phyloP scores from a whole-genome alignment of 164 flowering plant genomes.

The Chimonanthus salicifolius region DNA sequence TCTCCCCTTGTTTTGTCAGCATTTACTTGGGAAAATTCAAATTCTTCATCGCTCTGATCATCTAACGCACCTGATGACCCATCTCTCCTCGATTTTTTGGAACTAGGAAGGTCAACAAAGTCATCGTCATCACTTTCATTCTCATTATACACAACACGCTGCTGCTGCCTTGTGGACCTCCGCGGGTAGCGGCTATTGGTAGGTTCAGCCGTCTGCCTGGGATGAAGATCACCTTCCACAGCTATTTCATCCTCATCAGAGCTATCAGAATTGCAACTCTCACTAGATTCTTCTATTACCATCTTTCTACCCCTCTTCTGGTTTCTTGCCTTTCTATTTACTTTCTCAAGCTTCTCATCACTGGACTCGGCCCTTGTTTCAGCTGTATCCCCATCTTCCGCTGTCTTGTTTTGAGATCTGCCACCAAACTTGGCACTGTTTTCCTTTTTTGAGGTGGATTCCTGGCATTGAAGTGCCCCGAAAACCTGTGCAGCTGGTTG shows the following conservation, averaged over 20 bases:
- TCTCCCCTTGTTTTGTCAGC: background rate
- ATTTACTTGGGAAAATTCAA: slow-evolving; percentile 1
- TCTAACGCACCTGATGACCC: slow-evolving; percentile 14
- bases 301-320: slow-evolving; percentile 37
- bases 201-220: slow-evolving; percentile 2
- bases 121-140: slow-evolving; percentile 26
- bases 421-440: slow-evolving; percentile 7
- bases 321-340: background rate
- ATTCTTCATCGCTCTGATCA: slow-evolving; percentile 14
- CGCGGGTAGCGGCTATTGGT: slow-evolving; percentile 16
- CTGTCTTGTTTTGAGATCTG: background rate
- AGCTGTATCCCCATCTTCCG: slow-evolving; percentile 3
- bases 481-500: slow-evolving; percentile 1
- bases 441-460: slow-evolving; percentile 6
- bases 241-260: slow-evolving; percentile 25
- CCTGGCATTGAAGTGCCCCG: slow-evolving; percentile 7
- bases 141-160: slow-evolving; percentile 19
- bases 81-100: slow-evolving; percentile 25
- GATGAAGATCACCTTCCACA: slow-evolving; percentile 5
- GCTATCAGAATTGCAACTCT: slow-evolving; percentile 35
- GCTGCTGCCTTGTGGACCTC: slow-evolving; percentile 14
- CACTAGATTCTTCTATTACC: slow-evolving; percentile 37
- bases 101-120: slow-evolving; percentile 4
- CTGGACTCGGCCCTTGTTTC: background rate
- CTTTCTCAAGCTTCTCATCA: background rate